Conservation (phyloP, 441 rosid species). For the Gossypium gossypioides region DNA sequence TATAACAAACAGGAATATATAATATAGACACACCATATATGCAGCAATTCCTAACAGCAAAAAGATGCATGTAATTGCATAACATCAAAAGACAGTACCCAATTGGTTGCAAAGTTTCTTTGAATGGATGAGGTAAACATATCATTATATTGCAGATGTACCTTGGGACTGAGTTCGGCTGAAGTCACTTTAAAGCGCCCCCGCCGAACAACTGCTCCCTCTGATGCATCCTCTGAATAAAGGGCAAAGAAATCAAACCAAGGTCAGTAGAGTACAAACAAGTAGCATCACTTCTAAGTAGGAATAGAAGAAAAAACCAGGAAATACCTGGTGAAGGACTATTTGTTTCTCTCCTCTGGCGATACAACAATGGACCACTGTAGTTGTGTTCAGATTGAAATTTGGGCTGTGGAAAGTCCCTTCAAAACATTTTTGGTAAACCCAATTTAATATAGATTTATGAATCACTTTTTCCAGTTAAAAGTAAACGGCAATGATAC, state of each 20-base stretch:
- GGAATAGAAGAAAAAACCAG: not conserved
- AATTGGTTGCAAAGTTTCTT: not conserved
- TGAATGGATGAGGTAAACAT: not conserved
- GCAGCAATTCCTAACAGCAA: not conserved
- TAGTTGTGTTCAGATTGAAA: conserved; percentile 57
- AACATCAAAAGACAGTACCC: not conserved
- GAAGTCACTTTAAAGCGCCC: conserved; percentile 92
- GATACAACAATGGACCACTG: conserved; percentile 64
- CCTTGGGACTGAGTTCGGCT: conserved; percentile 84
- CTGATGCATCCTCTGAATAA: conserved; percentile 59
- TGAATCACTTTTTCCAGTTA: not conserved
- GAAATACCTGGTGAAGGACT: conserved; percentile 42
- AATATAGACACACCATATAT: not conserved
- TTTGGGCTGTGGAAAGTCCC: conserved; percentile 62
- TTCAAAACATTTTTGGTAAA: conserved; percentile 23
- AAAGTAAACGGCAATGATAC: conserved; percentile 16
- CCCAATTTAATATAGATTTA: conserved; percentile 9
- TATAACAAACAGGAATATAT: not conserved
- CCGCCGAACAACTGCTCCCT: conserved; percentile 67
- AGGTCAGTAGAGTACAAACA: conserved; percentile 1
- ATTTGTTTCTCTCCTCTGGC: conserved; percentile 60
- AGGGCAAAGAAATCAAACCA: conserved; percentile 6
- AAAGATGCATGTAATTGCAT: not conserved
- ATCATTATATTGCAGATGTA: conserved; percentile 22
- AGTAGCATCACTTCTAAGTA: not conserved